Evolutionary conservation across 2,329 filamentous ascomycete species (phyloP).

Genomic region (Penicillium rolfsii): DNA sequence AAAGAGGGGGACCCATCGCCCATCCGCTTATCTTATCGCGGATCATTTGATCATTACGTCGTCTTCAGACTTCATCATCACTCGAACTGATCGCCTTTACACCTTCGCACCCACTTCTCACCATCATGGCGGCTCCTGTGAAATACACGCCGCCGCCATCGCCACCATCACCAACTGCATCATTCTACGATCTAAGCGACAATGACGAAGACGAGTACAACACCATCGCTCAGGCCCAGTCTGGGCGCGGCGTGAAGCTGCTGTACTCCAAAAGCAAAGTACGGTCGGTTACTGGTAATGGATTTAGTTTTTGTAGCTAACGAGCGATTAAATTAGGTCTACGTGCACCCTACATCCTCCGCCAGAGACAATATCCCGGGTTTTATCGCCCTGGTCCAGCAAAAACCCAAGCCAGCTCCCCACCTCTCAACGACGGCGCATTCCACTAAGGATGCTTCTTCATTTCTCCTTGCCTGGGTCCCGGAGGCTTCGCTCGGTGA

Average conservation of each 20-base stretch:
- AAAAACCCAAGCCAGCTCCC: conserved; percentile 62
- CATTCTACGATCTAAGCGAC: conserved; percentile 95
- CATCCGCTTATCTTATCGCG: conserved; percentile 24
- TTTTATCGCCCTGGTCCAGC: conserved; percentile 89
- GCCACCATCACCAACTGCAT: conserved; percentile 74
- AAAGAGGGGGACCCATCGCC: conserved; percentile 1
- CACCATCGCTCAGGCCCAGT: conserved; percentile 76
- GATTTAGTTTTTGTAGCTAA: neutral
- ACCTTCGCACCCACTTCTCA: conserved; percentile 1
- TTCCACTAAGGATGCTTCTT: conserved; percentile 59
- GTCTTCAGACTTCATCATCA: conserved; percentile 14
- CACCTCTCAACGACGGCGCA: conserved; percentile 48
- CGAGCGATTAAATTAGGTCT: conserved; percentile 64
- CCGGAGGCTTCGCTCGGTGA: conserved; percentile 88
- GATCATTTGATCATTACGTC: conserved; percentile 32
- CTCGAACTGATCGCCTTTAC: neutral
- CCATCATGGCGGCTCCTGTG: conserved; percentile 37
- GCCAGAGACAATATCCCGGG: conserved; percentile 95
- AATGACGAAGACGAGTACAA: conserved; percentile 95
- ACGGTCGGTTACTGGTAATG: conserved; percentile 25
- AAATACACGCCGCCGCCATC: conserved; percentile 46
- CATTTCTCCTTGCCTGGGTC: conserved; percentile 88
- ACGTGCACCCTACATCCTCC: conserved; percentile 90
- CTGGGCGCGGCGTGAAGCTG: conserved; percentile 84
- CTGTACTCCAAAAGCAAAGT: conserved; percentile 97